phyloP scores from a whole-genome alignment of 2,329 filamentous ascomycete species.

The Graphilbum fragrans region DNA sequence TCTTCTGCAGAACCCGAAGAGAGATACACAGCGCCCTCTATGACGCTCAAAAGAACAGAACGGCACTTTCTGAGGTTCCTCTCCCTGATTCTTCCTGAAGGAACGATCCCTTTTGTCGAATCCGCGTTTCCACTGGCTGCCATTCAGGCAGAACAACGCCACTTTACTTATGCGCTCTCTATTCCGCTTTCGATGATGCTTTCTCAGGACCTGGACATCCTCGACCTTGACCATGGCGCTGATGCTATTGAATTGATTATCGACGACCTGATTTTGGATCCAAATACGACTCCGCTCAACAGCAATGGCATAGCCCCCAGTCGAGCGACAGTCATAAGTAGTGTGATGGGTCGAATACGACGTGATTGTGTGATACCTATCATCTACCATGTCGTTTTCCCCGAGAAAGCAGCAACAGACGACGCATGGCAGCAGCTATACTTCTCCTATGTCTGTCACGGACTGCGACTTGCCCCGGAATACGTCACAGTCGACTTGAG shows the following conservation, averaged over 20 bases:
- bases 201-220: slow-evolving; percentile 33
- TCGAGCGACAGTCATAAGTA: slow-evolving; percentile 34
- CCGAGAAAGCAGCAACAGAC: slow-evolving; percentile 8
- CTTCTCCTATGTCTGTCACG: slow-evolving; percentile 46
- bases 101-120: slow-evolving; percentile 38
- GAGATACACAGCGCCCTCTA: slow-evolving; percentile 33
- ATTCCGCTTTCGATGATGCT: slow-evolving; percentile 46
- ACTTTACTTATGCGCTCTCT: slow-evolving; percentile 48
- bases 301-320: not conserved
- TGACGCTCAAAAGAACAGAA: slow-evolving; percentile 44
- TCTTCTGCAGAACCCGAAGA: not conserved
- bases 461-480: slow-evolving; percentile 52
- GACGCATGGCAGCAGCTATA: slow-evolving; percentile 23
- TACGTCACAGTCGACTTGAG: slow-evolving; percentile 53
- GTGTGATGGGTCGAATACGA: slow-evolving; percentile 43
- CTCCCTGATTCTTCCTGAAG: slow-evolving; percentile 42
- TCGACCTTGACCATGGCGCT: slow-evolving; percentile 40
- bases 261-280: slow-evolving; percentile 44
- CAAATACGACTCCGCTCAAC: too few relatives aligned
- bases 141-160: slow-evolving; percentile 42
- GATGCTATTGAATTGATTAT: slow-evolving; percentile 49
- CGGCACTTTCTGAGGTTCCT: slow-evolving; percentile 49
- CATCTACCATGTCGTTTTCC: slow-evolving; percentile 40
- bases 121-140: slow-evolving; percentile 48
- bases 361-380: slow-evolving; percentile 43